Evolutionary conservation across 306 rosid species (phyloP).

Genomic region (Dryas octopetala): DNA sequence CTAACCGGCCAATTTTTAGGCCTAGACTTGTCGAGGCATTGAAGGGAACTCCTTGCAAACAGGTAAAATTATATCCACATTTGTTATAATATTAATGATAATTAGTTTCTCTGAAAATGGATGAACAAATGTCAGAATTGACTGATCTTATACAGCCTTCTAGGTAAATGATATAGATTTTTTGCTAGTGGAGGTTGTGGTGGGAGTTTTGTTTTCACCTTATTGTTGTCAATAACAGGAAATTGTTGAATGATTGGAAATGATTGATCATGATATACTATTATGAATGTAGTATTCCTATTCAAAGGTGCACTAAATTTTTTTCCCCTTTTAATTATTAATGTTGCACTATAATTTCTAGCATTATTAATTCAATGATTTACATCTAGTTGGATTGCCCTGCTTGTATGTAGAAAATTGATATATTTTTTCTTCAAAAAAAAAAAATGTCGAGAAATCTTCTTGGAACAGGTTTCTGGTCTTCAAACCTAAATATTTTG

Average conservation of each 20-base stretch:
- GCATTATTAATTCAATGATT: background rate
- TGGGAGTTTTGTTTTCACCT: background rate
- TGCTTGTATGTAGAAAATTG: background rate
- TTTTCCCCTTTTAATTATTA: background rate
- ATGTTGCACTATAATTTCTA: background rate
- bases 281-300: background rate
- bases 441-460: background rate
- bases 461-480: background rate
- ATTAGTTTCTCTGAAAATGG: background rate
- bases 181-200: background rate
- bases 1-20: conserved; percentile 75
- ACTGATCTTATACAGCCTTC: background rate
- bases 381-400: background rate
- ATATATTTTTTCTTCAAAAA: background rate
- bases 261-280: background rate
- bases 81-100: background rate
- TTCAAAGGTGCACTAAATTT: background rate
- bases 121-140: background rate
- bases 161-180: background rate
- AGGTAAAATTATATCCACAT: conserved; percentile 44
- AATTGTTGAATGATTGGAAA: background rate
- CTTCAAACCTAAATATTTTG: background rate
- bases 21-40: conserved; percentile 86
- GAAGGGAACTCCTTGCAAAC: conserved; percentile 78
- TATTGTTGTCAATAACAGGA: background rate